phyloP scores from a whole-genome alignment of 2,329 filamentous ascomycete species.

The Cordyceps tenuipes region DNA sequence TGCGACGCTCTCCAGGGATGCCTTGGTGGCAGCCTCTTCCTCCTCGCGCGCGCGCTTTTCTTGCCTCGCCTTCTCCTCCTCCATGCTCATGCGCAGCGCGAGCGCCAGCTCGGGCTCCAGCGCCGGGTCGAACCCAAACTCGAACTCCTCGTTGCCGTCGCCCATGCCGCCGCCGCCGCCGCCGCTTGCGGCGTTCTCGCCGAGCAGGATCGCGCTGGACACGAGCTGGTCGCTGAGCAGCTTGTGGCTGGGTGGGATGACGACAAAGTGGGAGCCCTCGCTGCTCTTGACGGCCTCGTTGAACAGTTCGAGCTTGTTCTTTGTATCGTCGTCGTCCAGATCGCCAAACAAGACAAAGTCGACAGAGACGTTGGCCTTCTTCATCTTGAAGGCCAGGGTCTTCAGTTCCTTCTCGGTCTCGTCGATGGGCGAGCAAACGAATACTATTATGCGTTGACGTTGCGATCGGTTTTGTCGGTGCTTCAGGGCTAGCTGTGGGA shows the following conservation, averaged over 20 bases:
- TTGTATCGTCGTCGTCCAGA: slow-evolving; percentile 76
- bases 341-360: slow-evolving; percentile 96
- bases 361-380: slow-evolving; percentile 90
- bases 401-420: slow-evolving; percentile 85
- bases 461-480: slow-evolving; percentile 97
- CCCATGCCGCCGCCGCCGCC: slow-evolving; percentile 50
- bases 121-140: slow-evolving; percentile 81
- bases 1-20: slow-evolving; percentile 70
- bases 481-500: slow-evolving; percentile 75
- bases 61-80: slow-evolving; percentile 91
- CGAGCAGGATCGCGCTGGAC: slow-evolving; percentile 79
- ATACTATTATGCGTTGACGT: slow-evolving; percentile 92
- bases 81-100: slow-evolving; percentile 92
- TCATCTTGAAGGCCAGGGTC: slow-evolving; percentile 94
- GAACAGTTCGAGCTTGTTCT: slow-evolving; percentile 90
- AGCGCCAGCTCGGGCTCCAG: slow-evolving; percentile 91
- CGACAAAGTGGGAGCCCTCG: slow-evolving; percentile 84
- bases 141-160: slow-evolving; percentile 55
- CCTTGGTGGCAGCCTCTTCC: slow-evolving; percentile 64
- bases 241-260: slow-evolving; percentile 84
- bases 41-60: slow-evolving; percentile 76
- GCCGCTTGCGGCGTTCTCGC: slow-evolving; percentile 56
- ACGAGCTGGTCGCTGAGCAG: slow-evolving; percentile 89
- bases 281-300: slow-evolving; percentile 86
- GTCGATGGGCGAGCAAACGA: slow-evolving; percentile 85